phyloP scores from a whole-genome alignment of 805 yeast species.

The Sungouiella blattae region DNA sequence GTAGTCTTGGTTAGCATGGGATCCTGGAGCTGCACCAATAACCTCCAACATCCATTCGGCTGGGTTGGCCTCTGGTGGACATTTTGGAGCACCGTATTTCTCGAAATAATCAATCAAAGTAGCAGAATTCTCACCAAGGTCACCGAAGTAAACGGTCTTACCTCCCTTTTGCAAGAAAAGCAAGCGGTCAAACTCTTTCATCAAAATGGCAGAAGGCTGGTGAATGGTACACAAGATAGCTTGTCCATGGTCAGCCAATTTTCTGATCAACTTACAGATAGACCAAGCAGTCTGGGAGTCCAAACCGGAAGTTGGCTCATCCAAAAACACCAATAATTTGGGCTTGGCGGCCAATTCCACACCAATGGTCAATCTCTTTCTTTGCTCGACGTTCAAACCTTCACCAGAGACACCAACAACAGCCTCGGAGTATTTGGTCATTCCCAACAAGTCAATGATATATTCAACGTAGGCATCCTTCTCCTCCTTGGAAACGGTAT shows the following conservation, averaged over 20 bases:
- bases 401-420: conserved; percentile 65
- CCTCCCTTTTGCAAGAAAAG: conserved; percentile 70
- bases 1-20: conserved; percentile 57
- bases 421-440: conserved; percentile 28
- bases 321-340: conserved; percentile 34
- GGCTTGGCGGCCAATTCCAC: conserved; percentile 42
- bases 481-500: conserved; percentile 16
- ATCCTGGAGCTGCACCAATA: conserved; percentile 81
- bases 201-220: conserved; percentile 78
- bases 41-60: conserved; percentile 56
- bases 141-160: conserved; percentile 72
- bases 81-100: conserved; percentile 56
- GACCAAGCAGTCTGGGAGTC: conserved; percentile 45
- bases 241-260: conserved; percentile 39
- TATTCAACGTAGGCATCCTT: conserved; percentile 25
- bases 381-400: conserved; percentile 62
- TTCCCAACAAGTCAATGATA: conserved; percentile 22
- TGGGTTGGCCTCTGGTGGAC: conserved; percentile 72
- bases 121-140: conserved; percentile 51
- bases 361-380: conserved; percentile 50
- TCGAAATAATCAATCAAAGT: conserved; percentile 66
- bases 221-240: conserved; percentile 60
- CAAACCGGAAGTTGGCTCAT: conserved; percentile 44
- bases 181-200: conserved; percentile 75
- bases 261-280: conserved; percentile 37